Evolutionary conservation across 805 yeast species (phyloP).

Genomic region (Dipodascus albidus): DNA sequence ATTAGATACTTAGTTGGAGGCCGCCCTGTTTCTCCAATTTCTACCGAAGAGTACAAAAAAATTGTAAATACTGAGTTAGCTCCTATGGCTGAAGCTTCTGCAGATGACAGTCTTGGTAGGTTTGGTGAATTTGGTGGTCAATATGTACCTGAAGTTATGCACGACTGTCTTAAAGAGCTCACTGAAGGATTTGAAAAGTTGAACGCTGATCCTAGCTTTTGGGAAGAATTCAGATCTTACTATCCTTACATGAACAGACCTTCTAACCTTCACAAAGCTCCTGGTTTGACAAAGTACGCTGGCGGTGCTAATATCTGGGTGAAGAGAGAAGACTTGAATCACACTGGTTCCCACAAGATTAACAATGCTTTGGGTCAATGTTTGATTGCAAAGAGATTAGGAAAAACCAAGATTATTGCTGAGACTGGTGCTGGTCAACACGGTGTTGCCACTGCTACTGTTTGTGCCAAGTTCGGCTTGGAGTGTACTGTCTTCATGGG

Average conservation of each 20-base stretch:
- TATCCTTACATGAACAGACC: conserved; percentile 96
- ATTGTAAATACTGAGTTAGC: neutral
- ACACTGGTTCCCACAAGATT: conserved; percentile 37
- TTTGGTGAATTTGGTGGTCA: conserved; percentile 98
- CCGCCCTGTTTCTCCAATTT: conserved; percentile 10
- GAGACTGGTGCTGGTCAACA: conserved; percentile 44
- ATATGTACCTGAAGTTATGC: conserved; percentile 93
- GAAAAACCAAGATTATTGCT: conserved; percentile 35
- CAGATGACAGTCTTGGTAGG: conserved; percentile 23
- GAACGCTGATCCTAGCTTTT: conserved; percentile 78
- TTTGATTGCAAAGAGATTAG: conserved; percentile 33
- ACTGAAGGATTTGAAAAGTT: conserved; percentile 84
- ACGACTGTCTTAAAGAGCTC: conserved; percentile 80
- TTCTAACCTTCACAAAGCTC: conserved; percentile 83
- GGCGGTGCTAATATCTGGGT: conserved; percentile 98
- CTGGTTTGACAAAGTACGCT: conserved; percentile 73
- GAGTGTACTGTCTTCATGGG: conserved; percentile 97
- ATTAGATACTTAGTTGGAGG: conserved; percentile 60
- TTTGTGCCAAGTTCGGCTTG: conserved; percentile 57
- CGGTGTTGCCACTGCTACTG: conserved; percentile 42
- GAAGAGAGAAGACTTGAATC: conserved; percentile 79
- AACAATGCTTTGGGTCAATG: conserved; percentile 38
- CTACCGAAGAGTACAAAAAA: neutral
- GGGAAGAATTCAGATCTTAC: conserved; percentile 80
- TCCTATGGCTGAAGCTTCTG: conserved; percentile 4